Percentiles rank a stretch among this genome's conserved stretches.
Conservation (phyloP, 2,329 filamentous ascomycete genomes). For the Diaporthe sp. region DNA sequence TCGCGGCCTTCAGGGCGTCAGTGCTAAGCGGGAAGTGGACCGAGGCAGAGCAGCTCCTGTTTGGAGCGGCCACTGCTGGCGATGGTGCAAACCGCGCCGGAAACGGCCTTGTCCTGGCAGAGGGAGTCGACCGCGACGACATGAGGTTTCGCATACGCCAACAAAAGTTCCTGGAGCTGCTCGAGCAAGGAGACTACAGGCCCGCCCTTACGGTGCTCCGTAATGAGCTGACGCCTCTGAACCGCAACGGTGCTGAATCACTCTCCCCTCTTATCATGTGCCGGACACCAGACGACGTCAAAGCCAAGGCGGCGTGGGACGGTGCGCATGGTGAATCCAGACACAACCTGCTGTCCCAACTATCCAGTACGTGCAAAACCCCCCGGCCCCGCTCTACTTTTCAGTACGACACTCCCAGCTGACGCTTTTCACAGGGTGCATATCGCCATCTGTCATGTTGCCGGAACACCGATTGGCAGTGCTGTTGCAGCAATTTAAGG, state of each 20-base stretch:
- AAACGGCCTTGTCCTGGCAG: constrained; percentile 79
- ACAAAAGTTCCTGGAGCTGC: constrained; percentile 93
- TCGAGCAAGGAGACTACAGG: constrained; percentile 82
- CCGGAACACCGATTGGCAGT: constrained; percentile 89
- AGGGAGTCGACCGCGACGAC: constrained; percentile 80
- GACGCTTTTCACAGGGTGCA: constrained; percentile 73
- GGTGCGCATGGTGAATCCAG: constrained; percentile 83
- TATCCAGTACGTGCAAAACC: constrained; percentile 76
- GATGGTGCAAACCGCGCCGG: constrained; percentile 50
- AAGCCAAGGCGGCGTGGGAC: constrained; percentile 85
- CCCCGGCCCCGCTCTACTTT: not conserved
- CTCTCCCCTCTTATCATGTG: constrained; percentile 95
- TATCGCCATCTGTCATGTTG: constrained; percentile 97
- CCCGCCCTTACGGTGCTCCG: constrained; percentile 87
- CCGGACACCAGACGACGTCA: constrained; percentile 81
- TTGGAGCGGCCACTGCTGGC: constrained; percentile 63
- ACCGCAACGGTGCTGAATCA: constrained; percentile 85
- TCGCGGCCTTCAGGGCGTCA: constrained; percentile 86
- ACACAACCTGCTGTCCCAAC: constrained; percentile 79
- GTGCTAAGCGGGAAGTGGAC: constrained; percentile 86
- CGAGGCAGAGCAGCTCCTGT: constrained; percentile 86
- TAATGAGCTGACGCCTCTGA: constrained; percentile 87
- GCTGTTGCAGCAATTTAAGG: constrained; percentile 86
- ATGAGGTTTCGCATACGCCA: constrained; percentile 92
- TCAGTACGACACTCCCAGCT: constrained; percentile 27